phyloP scores from a whole-genome alignment of 495 filamentous ascomycete species.

The Clavariopsis aquatica region DNA sequence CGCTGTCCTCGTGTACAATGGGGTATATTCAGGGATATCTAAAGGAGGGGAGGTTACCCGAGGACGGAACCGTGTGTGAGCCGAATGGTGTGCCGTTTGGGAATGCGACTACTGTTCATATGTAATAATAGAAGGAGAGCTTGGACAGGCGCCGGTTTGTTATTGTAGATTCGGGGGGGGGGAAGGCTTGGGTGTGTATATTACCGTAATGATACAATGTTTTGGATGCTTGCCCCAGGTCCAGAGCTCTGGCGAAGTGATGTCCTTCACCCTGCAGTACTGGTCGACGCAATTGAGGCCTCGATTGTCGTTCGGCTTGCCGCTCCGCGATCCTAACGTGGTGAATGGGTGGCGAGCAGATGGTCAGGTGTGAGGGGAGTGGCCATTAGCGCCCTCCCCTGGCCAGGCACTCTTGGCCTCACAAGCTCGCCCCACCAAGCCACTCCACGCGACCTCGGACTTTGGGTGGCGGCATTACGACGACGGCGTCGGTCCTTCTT shows the following conservation, averaged over 20 bases:
- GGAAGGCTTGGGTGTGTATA: background rate
- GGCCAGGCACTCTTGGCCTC: background rate
- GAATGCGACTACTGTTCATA: background rate
- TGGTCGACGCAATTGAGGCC: too few species aligned
- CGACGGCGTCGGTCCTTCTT: background rate
- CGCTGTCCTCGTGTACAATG: background rate
- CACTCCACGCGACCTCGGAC: slow-evolving; percentile 17
- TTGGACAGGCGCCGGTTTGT: too few species aligned
- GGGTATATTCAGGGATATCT: background rate
- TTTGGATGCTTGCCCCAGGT: too few species aligned
- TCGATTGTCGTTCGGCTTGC: background rate
- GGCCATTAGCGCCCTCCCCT: background rate
- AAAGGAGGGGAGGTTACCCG: background rate
- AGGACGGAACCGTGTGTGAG: background rate
- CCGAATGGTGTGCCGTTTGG: background rate
- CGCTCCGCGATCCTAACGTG: background rate
- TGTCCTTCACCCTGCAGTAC: too few species aligned
- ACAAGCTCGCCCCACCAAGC: slow-evolving; percentile 2
- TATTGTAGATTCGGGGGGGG: background rate
- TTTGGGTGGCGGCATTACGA: slow-evolving; percentile 11
- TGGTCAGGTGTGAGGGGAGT: too few species aligned
- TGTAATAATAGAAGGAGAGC: background rate
- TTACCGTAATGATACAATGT: background rate
- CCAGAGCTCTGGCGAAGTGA: too few species aligned
- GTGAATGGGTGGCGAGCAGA: background rate